Conservation (phyloP, 73 alveolate species). For the Effrenium voratum region DNA sequence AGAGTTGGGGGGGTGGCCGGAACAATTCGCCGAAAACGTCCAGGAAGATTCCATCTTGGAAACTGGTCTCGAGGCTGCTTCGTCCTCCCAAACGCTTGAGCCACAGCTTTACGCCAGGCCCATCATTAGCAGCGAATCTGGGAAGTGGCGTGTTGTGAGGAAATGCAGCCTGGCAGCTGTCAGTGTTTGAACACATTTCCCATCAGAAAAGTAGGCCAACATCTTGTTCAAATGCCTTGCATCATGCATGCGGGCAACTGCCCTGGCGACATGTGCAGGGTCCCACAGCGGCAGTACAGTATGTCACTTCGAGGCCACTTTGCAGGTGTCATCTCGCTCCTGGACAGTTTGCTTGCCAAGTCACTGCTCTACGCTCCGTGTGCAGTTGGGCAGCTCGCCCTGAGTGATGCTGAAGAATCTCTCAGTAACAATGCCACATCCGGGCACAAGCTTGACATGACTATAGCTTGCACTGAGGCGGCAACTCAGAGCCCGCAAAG, state of each 20-base stretch:
- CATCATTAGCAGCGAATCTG: too few relatives aligned
- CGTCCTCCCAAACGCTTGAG: too few relatives aligned
- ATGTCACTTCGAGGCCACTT: not conserved
- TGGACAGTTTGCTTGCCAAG: too few relatives aligned
- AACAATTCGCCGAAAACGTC: too few relatives aligned
- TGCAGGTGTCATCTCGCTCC: too few relatives aligned
- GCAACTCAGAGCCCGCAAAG: constrained; percentile 58
- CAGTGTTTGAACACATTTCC: too few relatives aligned
- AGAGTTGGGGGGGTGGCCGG: too few relatives aligned
- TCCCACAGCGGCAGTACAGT: not conserved
- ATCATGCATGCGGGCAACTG: not conserved
- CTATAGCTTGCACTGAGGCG: not conserved
- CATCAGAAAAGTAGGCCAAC: not conserved
- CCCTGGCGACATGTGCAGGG: not conserved
- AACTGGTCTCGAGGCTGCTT: too few relatives aligned
- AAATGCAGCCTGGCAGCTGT: too few relatives aligned
- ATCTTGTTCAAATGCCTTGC: not conserved
- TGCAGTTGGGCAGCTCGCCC: constrained; percentile 91
- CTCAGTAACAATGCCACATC: not conserved
- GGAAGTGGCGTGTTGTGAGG: too few relatives aligned
- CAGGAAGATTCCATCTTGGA: too few relatives aligned
- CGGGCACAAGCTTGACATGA: not conserved
- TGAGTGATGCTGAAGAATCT: not conserved
- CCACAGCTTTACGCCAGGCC: too few relatives aligned
- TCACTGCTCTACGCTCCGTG: constrained; percentile 80